Base-by-base conservation (phyloP, 73 alveolate genomes). In the Effrenium voratum region DNA sequence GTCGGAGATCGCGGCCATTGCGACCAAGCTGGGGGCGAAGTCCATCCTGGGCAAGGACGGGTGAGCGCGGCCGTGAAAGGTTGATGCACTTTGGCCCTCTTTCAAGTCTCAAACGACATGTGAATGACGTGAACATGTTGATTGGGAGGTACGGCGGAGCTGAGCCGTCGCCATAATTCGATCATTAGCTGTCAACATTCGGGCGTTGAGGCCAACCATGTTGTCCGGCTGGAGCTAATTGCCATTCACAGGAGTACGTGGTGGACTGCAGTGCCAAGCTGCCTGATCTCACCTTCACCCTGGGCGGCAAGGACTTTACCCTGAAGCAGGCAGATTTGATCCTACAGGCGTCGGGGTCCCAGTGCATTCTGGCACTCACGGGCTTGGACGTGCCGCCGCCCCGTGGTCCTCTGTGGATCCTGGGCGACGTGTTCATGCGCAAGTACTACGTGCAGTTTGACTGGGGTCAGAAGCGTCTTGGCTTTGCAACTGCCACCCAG, bases 361-460 rank as follows among this genome's bases (percentile, higher is more conserved):
- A 70, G 68, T 91, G 98, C 91, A 38, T 91, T 52, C 49, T 91
- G 40, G 98, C 81, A 41, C 60, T 91, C 66, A 70, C 90, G n/a
- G 98, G 98, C 41, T 13, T 91, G 52, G 98, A 91, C 72, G 98
- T 91, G 91, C 98, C 91, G 19, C 68, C 93, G 30, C 92, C 92
- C 24, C 85, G 93, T 8, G 93, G 93, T n/a, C 98, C 98, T 45
- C 72, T 93, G 66, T 77, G 93, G 93, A 99, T 99, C 70, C 92
- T 99, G 63, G 99, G 99, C 34, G 99, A 99, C 73, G 93, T 97
- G 59, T 99, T 99, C 97, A 95, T 99, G 98, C 82, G 99, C 86
- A 97, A 88, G 82, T 99, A 93, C 84, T 91, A 90, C 43, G 86
- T 99, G 41, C 57, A 84, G 87, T 99, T 99, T 76, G 99, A 99